A percentile compares a stretch with the other conserved stretches of the same genome.
phyloP scores from a whole-genome alignment of 768 basidiomycete genomes.

The Lactarius indigo region DNA sequence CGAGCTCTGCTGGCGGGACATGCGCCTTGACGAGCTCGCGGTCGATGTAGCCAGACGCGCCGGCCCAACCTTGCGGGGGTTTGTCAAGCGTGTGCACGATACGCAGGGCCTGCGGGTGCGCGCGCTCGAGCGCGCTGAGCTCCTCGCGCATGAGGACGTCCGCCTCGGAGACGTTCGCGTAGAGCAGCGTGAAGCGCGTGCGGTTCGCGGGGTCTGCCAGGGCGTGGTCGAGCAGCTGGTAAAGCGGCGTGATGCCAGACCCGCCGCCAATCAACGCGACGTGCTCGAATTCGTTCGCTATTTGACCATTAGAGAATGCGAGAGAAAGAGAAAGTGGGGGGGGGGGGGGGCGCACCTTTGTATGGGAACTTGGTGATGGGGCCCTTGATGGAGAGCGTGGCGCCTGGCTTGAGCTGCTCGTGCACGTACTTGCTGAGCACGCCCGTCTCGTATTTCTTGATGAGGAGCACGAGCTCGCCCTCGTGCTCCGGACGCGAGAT shows the following conservation, averaged over 20 bases:
- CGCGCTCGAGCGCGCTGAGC: slow-evolving; percentile 64
- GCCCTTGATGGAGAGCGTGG: slow-evolving; percentile 83
- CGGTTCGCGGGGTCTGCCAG: slow-evolving; percentile 73
- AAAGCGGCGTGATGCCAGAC: slow-evolving; percentile 86
- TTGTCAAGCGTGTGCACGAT: slow-evolving; percentile 88
- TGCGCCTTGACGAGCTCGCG: slow-evolving; percentile 70
- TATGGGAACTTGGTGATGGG: slow-evolving; percentile 87
- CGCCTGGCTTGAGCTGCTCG: slow-evolving; percentile 68
- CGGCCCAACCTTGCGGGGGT: slow-evolving; percentile 62
- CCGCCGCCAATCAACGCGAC: slow-evolving; percentile 92
- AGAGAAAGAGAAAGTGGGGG: too few relatives aligned
- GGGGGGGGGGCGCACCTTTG: slow-evolving; percentile 48
- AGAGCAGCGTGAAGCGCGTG: slow-evolving; percentile 92
- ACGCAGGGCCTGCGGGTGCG: slow-evolving; percentile 68
- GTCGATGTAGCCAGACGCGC: slow-evolving; percentile 71
- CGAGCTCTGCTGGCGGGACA: slow-evolving; percentile 57
- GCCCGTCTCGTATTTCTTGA: slow-evolving; percentile 84
- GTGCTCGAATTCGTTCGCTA: slow-evolving; percentile 80
- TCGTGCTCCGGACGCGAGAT: slow-evolving; percentile 70
- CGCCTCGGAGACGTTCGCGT: slow-evolving; percentile 82
- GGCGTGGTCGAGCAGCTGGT: slow-evolving; percentile 76
- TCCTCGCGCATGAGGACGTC: slow-evolving; percentile 88
- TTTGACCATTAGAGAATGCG: too few relatives aligned
- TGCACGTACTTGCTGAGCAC: slow-evolving; percentile 84
- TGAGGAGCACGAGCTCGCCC: slow-evolving; percentile 73